phyloP scores from a whole-genome alignment of 139 green algal species.

The Coelastrella sp. region DNA sequence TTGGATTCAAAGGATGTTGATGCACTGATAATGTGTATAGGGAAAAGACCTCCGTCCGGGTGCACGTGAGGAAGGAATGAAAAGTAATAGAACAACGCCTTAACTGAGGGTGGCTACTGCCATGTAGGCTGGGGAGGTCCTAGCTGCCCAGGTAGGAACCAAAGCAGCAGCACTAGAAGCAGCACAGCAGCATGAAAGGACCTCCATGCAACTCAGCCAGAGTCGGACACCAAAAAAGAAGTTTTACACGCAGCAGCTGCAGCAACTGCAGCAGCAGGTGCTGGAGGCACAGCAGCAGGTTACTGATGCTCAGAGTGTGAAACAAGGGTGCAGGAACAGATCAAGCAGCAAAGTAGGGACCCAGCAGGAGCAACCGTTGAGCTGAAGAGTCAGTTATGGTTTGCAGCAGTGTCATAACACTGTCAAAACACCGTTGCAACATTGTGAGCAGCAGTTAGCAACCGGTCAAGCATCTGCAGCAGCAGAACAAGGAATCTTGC shows the following conservation, averaged over 20 bases:
- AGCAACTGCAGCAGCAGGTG: neutral
- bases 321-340: neutral
- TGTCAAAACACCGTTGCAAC: neutral
- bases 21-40: too few species aligned
- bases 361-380: neutral
- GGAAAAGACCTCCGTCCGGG: too few species aligned
- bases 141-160: constrained; percentile 1
- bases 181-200: constrained; percentile 23
- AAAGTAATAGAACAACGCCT: neutral
- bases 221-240: neutral
- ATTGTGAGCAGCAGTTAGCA: neutral
- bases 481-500: neutral
- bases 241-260: neutral
- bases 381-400: neutral
- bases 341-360: neutral
- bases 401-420: neutral
- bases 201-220: constrained; percentile 3
- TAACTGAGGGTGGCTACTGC: neutral
- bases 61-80: neutral
- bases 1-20: too few species aligned
- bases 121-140: constrained; percentile 3
- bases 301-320: neutral
- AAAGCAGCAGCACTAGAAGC: neutral
- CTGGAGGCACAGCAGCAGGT: neutral
- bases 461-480: neutral